phyloP scores from a whole-genome alignment of 2,329 filamentous ascomycete species.

The Alternaria novae-zelandiae region DNA sequence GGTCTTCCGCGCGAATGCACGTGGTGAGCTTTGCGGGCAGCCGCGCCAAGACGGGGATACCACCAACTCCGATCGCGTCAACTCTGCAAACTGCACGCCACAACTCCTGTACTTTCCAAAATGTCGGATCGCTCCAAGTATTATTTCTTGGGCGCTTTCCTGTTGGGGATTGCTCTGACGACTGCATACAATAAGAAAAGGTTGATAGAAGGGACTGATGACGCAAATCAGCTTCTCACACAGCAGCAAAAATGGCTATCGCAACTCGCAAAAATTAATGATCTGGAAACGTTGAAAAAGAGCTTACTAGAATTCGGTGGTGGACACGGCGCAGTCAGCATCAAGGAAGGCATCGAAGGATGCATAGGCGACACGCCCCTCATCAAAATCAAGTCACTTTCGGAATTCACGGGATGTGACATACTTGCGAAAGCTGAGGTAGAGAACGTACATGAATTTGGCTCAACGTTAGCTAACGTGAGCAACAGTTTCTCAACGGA shows the following conservation, averaged over 20 bases:
- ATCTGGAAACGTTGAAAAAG: conserved; percentile 33
- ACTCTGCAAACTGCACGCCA: not conserved
- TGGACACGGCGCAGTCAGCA: conserved; percentile 38
- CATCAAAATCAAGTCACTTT: conserved; percentile 83
- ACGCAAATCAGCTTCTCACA: conserved; percentile 22
- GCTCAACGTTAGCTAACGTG: conserved; percentile 3
- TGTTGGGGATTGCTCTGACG: conserved; percentile 77
- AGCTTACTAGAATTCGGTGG: conserved; percentile 26
- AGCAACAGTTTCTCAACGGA: conserved; percentile 78
- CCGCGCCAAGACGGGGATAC: conserved; percentile 35
- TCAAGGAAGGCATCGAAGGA: conserved; percentile 83
- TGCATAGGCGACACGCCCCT: conserved; percentile 94
- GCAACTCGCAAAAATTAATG: conserved; percentile 31
- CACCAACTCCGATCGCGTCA: conserved; percentile 27
- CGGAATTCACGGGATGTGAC: conserved; percentile 82
- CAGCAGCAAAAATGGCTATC: conserved; percentile 29
- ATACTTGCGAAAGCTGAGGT: conserved; percentile 92
- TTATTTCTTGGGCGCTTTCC: conserved; percentile 74
- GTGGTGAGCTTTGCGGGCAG: conserved; percentile 32
- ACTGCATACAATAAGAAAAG: conserved; percentile 23
- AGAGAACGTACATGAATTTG: conserved; percentile 3
- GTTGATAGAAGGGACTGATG: conserved; percentile 25
- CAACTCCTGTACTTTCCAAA: not conserved
- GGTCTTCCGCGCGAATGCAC: conserved; percentile 24
- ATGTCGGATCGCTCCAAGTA: conserved; percentile 55